Evolutionary conservation across 441 rosid species (phyloP), one percentile per base, ranked within the genome.

Genomic region (Dalechampia spathulata): DNA sequence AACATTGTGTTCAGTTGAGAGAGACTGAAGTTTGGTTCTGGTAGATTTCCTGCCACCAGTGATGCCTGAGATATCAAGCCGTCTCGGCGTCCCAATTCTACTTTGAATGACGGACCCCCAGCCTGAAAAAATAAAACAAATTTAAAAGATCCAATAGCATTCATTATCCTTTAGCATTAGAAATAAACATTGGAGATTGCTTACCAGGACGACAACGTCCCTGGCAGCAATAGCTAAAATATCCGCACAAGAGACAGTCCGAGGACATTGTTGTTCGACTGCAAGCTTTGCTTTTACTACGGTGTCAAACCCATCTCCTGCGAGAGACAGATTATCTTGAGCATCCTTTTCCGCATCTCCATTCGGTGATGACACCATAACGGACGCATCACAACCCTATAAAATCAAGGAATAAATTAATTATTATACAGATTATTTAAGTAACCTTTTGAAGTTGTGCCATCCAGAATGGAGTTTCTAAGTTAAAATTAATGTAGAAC

Each of bases 41-140:
- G 98, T 15, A 91, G 57, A 48, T 75, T 84, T 60, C 94, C 94
- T 0, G 72, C 15, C 4, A 86, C 98, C 0, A 17, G 57, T 12
- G 98, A 84, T 30, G 88, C 77, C 7, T 58, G 9, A 0, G 95
- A 92, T 15, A 65, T 50, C 0, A 80, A 67, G 17, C 96, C 90
- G 50, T 92, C 96, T 0, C 82, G 79, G 25, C 96, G 77, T 10
- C 98, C 95, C 57, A 92, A 53, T 70, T 88, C 95, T 11, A 92
- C 86, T 7, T 49, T 61, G 70, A 78, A 92, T 39, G 80, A 62
- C n/a, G 83, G 76, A 2, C 95, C 98, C 57, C 91, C 95, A 6
- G 80, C 83, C 98, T 91, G 71, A 19, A 42, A 42, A 21, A 12
- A n/a, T n/a, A n/a, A n/a, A n/a, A n/a, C n/a, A n/a, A n/a, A n/a